A percentile compares a stretch with the other conserved stretches of the same genome.
Evolutionary conservation across 495 filamentous ascomycete species (phyloP).

Genomic region (Aspergillus olivimuriae): DNA sequence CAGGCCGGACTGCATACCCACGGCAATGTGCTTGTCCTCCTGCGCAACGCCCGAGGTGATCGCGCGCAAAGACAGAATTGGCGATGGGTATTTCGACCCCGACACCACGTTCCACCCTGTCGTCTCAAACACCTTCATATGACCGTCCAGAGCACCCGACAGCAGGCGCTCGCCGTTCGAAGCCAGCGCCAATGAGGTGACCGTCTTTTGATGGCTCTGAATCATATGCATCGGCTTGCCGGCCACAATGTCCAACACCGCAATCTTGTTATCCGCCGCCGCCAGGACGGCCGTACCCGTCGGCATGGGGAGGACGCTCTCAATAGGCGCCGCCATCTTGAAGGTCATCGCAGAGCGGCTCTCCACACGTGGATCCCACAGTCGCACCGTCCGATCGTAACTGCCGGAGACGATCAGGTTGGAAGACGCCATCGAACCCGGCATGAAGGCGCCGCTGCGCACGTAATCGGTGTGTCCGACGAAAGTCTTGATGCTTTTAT

Average conservation of each 20-base stretch:
- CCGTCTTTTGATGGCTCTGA: conserved; percentile 94
- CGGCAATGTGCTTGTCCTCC: conserved; percentile 83
- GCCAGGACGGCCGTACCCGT: conserved; percentile 82
- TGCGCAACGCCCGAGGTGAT: conserved; percentile 57
- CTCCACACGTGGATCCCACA: conserved; percentile 85
- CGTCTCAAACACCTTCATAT: conserved; percentile 94
- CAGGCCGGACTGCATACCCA: conserved; percentile 88
- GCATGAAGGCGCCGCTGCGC: conserved; percentile 77
- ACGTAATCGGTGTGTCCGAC: conserved; percentile 93
- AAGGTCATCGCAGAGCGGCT: conserved; percentile 74
- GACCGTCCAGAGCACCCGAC: conserved; percentile 84
- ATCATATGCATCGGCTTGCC: conserved; percentile 80
- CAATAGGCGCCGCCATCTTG: conserved; percentile 82
- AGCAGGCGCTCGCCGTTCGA: conserved; percentile 74
- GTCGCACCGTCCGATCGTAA: conserved; percentile 87
- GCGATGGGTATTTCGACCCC: conserved; percentile 84
- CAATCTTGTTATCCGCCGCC: conserved; percentile 78
- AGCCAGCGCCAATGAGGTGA: conserved; percentile 75
- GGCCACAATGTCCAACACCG: conserved; percentile 89
- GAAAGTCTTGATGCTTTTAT: conserved; percentile 67
- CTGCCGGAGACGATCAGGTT: conserved; percentile 77
- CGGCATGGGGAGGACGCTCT: conserved; percentile 77
- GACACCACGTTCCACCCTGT: conserved; percentile 86
- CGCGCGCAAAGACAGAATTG: conserved; percentile 75
- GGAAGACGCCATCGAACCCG: conserved; percentile 58